phyloP scores from a whole-genome alignment of 148 eudicot species.

The Arbutus unedo region DNA sequence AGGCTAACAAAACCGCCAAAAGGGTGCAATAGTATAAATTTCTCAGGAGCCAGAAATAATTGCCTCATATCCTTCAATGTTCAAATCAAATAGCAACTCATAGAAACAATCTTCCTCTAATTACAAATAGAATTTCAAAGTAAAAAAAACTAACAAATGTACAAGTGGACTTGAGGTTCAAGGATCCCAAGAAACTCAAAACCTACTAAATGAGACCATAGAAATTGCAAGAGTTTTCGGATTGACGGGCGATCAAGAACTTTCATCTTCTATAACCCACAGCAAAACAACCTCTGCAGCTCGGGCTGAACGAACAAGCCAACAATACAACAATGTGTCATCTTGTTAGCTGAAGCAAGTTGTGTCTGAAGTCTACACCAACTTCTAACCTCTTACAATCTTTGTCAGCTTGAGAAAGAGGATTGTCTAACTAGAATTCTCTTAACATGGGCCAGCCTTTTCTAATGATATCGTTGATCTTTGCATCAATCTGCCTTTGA shows the following conservation, averaged over 20 bases:
- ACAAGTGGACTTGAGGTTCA: background rate
- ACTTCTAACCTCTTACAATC: background rate
- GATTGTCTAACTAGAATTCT: conserved; percentile 41
- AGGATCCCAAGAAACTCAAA: background rate
- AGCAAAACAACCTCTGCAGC: background rate
- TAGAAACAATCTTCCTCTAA: background rate
- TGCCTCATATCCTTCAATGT: background rate
- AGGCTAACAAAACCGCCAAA: background rate
- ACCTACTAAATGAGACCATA: background rate
- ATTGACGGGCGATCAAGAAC: background rate
- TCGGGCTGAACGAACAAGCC: background rate
- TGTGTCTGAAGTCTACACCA: background rate
- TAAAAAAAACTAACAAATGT: background rate
- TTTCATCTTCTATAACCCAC: conserved; percentile 2
- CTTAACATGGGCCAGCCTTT: conserved; percentile 93
- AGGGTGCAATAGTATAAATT: background rate
- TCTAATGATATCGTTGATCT: conserved; percentile 65
- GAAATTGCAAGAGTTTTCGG: background rate
- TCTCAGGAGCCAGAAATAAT: background rate
- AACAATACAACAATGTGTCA: background rate
- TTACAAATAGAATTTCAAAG: background rate
- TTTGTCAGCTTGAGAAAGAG: background rate
- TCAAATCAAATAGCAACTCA: background rate
- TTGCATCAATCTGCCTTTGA: conserved; percentile 70
- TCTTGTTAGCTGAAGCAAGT: conserved; percentile 12